Evolutionary conservation across 768 basidiomycete species (phyloP).

Genomic region (Lentinula aciculospora): DNA sequence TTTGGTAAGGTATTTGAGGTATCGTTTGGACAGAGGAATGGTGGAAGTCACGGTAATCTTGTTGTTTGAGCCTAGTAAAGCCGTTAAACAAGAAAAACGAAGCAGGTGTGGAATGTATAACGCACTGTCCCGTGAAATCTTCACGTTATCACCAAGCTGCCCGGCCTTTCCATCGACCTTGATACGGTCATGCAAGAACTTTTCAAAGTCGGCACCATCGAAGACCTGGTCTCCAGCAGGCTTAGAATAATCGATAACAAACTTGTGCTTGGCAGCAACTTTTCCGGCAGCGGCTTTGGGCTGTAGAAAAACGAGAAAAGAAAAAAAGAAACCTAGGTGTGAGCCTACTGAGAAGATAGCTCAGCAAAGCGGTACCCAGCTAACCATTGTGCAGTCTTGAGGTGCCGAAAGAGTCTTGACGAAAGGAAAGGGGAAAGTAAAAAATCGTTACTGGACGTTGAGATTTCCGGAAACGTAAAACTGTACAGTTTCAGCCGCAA

Average conservation of each 20-base stretch:
- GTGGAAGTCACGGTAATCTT: conserved; percentile 82
- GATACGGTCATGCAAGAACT: conserved; percentile 90
- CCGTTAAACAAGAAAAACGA: neutral
- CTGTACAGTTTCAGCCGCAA: conserved; percentile 49
- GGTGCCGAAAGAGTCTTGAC: conserved; percentile 21
- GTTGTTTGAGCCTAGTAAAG: conserved; percentile 31
- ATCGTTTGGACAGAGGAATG: conserved; percentile 93
- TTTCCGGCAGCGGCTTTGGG: conserved; percentile 56
- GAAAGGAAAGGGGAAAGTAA: conserved; percentile 10
- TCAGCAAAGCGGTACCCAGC: conserved; percentile 78
- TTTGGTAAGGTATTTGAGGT: conserved; percentile 98
- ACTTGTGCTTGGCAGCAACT: conserved; percentile 64
- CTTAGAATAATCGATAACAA: conserved; percentile 80
- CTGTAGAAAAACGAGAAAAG: conserved; percentile 31
- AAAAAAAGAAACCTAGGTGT: conserved; percentile 36
- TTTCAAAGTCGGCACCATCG: conserved; percentile 62
- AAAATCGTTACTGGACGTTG: too few species aligned
- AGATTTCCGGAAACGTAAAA: conserved; percentile 17
- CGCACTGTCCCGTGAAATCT: conserved; percentile 82
- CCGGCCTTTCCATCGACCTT: conserved; percentile 92
- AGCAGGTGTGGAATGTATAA: conserved; percentile 8
- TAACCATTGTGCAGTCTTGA: conserved; percentile 60
- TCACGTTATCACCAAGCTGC: conserved; percentile 85
- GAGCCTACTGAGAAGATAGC: conserved; percentile 89
- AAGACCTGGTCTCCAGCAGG: conserved; percentile 62